These are phyloP conservation scores for Penicillium riverlandense DNA, from an alignment of 495 filamentous ascomycete genomes.

Conservation along the genomic window DNA sequence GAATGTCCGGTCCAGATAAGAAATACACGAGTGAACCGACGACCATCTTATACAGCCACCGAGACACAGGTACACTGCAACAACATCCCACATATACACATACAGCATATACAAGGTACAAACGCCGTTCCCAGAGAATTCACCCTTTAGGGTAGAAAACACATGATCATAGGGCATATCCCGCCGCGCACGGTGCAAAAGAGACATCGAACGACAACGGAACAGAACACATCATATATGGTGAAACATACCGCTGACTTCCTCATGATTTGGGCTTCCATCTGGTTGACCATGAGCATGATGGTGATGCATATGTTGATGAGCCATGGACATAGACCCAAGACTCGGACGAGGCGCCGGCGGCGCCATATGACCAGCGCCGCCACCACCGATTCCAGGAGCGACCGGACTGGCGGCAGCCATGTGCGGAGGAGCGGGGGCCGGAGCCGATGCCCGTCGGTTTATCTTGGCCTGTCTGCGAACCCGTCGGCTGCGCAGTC, in stretches of 20 bases:
- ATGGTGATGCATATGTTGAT: constrained; percentile 68
- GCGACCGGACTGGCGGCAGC: constrained; percentile 44
- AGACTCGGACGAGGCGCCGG: constrained; percentile 43
- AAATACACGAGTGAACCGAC: constrained; percentile 13
- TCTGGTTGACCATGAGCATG: constrained; percentile 72
- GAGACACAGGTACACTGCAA: constrained; percentile 4
- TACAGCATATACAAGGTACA: constrained; percentile 2
- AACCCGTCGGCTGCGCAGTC: constrained; percentile 83
- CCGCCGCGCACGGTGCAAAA: constrained; percentile 8
- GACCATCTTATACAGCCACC: constrained; percentile 7
- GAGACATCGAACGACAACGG: constrained; percentile 12
- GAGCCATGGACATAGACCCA: constrained; percentile 54
- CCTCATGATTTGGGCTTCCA: constrained; percentile 66
- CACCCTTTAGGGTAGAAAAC: constrained; percentile 8
- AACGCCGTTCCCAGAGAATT: constrained; percentile 5
- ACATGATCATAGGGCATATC: constrained; percentile 10
- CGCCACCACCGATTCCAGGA: constrained; percentile 38
- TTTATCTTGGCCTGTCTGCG: constrained; percentile 92
- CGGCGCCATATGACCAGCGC: constrained; percentile 8
- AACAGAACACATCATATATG: constrained; percentile 48
- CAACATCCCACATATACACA: constrained; percentile 13
- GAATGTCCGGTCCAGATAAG: constrained; percentile 11
- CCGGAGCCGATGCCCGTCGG: constrained; percentile 54
- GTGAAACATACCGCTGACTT: constrained; percentile 93
- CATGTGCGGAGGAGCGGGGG: constrained; percentile 43